A percentile compares a stretch with the other conserved stretches of the same genome.
Evolutionary conservation across 495 filamentous ascomycete species (phyloP).

Genomic region (Hypoxylon perforatum): DNA sequence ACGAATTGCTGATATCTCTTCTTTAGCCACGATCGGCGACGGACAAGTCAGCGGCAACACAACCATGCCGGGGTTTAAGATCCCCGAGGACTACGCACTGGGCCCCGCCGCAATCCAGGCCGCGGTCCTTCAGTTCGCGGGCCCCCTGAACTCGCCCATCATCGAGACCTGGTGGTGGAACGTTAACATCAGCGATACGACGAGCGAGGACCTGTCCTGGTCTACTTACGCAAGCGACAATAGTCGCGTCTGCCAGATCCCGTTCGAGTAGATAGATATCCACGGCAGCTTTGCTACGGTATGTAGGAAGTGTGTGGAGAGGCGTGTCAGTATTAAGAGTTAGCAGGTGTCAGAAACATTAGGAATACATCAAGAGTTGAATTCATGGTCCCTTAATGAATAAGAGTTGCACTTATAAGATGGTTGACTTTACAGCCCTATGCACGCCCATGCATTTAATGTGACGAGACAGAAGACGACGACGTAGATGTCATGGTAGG

Average conservation of each 20-base stretch:
- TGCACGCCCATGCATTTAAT: too few relatives aligned
- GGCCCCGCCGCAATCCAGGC: conserved; percentile 10
- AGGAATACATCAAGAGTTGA: too few relatives aligned
- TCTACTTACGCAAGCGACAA: conserved; percentile 14
- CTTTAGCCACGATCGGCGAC: conserved; percentile 6
- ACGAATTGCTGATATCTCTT: not conserved
- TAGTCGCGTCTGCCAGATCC: conserved; percentile 4
- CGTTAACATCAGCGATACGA: conserved; percentile 1
- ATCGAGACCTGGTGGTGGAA: conserved; percentile 11
- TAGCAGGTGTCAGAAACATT: too few relatives aligned
- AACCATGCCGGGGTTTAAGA: not conserved
- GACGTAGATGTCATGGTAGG: too few relatives aligned
- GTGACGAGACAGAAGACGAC: too few relatives aligned
- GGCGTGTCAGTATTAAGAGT: not conserved
- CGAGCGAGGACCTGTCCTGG: conserved; percentile 1
- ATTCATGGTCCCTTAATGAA: too few relatives aligned
- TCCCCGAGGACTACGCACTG: not conserved
- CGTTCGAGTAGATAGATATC: not conserved
- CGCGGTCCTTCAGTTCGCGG: conserved; percentile 5
- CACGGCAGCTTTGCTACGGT: not conserved
- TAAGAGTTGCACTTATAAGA: too few relatives aligned
- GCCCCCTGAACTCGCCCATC: conserved; percentile 5
- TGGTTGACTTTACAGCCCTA: too few relatives aligned
- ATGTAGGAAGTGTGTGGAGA: not conserved
- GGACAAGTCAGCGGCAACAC: conserved; percentile 6